Base-by-base conservation (phyloP, 2,329 filamentous ascomycete genomes). In the Sporothrix euskadiensis region DNA sequence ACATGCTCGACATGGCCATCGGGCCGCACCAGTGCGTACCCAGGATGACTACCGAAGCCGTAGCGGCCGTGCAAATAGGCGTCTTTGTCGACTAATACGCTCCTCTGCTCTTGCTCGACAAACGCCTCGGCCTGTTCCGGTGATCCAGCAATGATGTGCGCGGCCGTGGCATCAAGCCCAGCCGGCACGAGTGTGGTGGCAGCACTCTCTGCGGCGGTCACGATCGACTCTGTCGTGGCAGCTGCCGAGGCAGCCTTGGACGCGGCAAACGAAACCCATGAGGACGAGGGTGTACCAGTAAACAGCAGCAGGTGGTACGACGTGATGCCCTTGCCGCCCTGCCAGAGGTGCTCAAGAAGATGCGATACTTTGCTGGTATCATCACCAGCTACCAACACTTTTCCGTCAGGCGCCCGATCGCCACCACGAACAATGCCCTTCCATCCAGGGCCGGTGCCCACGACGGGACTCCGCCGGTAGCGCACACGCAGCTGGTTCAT, bases 351-450 rank as follows among this genome's bases (percentile, higher is more conserved):
- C 7, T 61, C 56, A 2, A 74, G 70, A 41, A 74, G 63, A 19
- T 49, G 41, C 41, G 69, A 71, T 22, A 39, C 30, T 6, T 39
- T 4, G 8, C 6, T 22, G 2, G 22, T 22, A 30, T 73, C 76
- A 0, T 52, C 70, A 12, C 57, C 74, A 59, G 54, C 32, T 0
- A 83, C 39, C 16, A 30, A 3, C 14, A 47, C 73, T 68, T 74
- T 76, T 4, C 82, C 82, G 73, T 86, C 83, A 0, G 82, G 82
- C 4, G 84, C 79, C 16, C 86, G 82, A 76, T 86, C 83, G 1
- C 86, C 86, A 44, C 85, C 84, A 59, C 81, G 80, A 2, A 87
- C 75, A 0, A 76, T 77, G 0, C 83, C 83, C 1, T 74, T 75
- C 61, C 78, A 81, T 4, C 77, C 78, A 0, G 72, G 9, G 2